Conservation (phyloP, 176 grass and related monocot species). For the Aegilops umbellulata region DNA sequence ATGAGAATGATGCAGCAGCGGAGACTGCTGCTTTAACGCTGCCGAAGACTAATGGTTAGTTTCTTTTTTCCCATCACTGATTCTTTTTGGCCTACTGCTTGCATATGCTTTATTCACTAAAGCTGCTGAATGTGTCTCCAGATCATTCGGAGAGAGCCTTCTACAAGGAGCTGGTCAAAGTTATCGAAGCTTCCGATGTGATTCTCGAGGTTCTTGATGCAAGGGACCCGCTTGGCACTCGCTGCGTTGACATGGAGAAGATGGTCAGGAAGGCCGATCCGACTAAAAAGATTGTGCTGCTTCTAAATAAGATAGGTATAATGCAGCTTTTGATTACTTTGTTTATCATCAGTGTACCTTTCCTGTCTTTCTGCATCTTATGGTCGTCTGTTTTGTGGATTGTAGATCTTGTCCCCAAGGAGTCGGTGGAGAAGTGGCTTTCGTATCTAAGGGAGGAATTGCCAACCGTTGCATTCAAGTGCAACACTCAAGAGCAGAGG, state of each 20-base stretch:
- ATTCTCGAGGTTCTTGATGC: constrained; percentile 96
- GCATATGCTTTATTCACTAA: background rate
- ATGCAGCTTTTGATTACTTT: background rate
- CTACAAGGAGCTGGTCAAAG: constrained; percentile 97
- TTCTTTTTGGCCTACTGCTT: background rate
- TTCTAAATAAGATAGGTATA: constrained; percentile 98
- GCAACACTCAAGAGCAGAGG: constrained; percentile 92
- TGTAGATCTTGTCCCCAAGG: constrained; percentile 84
- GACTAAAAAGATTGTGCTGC: constrained; percentile 75
- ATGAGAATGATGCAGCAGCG: constrained; percentile 41
- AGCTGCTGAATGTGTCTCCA: constrained; percentile 16
- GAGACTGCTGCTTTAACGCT: constrained; percentile 27
- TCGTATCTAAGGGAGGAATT: constrained; percentile 85
- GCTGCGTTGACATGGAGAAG: constrained; percentile 86
- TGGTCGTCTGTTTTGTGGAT: background rate
- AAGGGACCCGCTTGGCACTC: constrained; percentile 71
- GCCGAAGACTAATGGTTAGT: constrained; percentile 67
- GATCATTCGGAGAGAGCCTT: constrained; percentile 94
- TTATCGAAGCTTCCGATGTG: constrained; percentile 84
- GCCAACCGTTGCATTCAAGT: constrained; percentile 89
- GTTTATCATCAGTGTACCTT: background rate
- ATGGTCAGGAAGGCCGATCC: constrained; percentile 76
- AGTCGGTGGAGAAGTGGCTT: constrained; percentile 84
- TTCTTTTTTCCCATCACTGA: background rate
- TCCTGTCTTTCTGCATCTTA: background rate